Evolutionary conservation across 495 filamentous ascomycete species (phyloP), one percentile per base, ranked within the genome.

Genomic region (Aspergillus diversus): DNA sequence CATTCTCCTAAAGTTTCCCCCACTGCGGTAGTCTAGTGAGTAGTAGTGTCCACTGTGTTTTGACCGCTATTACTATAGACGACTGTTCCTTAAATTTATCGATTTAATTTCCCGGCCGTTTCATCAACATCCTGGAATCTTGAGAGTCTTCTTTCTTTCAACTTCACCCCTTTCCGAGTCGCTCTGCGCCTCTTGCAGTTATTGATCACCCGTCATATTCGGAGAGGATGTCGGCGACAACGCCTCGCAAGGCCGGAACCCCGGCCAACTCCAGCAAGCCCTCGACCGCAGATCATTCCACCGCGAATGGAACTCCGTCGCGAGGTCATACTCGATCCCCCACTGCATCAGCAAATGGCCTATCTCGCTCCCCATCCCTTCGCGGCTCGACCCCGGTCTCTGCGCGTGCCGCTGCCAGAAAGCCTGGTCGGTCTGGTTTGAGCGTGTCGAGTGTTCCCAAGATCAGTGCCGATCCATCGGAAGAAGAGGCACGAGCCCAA

Each of bases 401-500:
- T 51, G 89, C 89, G 56, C 87, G 89, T 66, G 87, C 86, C 17
- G 84, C 88, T 49, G 80, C 84, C 59, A 81, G 89, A 69, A 83
- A 87, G 68, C 82, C 87, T 54, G 77, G 73, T 59, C 70, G 79
- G 43, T 89, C 87, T 31, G 84, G 84, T 34, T 80, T 89, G 21
- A 84, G 84, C 78, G 83, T 83, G 69, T 85, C 80, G 48, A 84
- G 74, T 67, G 80, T 82, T 12, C 80, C 81, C 57, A 77, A 83
- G 59, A 80, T 87, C 55, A 76, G 80, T 46, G 84, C 86, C 46
- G 83, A 86, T 55, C 81, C 86, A 43, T 78, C 77, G 56, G 83
- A 86, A 37, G 85, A 87, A 59, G 87, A 89, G 54, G 84, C 83
- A 51, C 82, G 82, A 59, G 87, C 86, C 16, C 84, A 97, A 75